Evolutionary conservation across 352 stramenopile species (phyloP).

Genomic region (Globisporangium abappressorium): DNA sequence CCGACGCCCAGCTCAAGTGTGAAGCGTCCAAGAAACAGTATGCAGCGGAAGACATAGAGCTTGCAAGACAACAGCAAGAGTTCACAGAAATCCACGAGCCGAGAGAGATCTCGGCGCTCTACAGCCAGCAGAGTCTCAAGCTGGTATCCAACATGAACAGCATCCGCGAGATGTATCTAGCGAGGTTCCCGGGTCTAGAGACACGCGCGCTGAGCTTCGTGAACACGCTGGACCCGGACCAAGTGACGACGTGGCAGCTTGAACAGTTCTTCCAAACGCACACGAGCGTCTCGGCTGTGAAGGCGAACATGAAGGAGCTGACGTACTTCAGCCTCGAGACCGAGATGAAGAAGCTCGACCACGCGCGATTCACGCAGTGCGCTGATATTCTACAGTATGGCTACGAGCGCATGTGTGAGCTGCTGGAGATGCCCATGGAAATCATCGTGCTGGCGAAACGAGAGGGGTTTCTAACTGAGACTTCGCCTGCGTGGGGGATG

Average conservation of each 20-base stretch:
- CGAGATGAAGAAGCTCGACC: conserved; percentile 50
- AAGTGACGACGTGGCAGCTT: conserved; percentile 62
- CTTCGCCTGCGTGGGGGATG: not conserved
- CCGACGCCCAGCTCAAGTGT: conserved; percentile 17
- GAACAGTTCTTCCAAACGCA: conserved; percentile 56
- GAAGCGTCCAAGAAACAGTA: conserved; percentile 13
- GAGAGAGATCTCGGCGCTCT: conserved; percentile 56
- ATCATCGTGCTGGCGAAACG: conserved; percentile 23
- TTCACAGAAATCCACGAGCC: conserved; percentile 30
- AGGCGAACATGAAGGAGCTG: conserved; percentile 50
- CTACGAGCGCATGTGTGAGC: conserved; percentile 54
- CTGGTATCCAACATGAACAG: conserved; percentile 40
- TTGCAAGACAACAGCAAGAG: conserved; percentile 20
- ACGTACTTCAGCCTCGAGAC: conserved; percentile 47
- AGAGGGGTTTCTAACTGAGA: not conserved
- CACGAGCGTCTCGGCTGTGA: conserved; percentile 58
- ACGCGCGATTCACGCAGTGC: conserved; percentile 35
- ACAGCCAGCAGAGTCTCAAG: conserved; percentile 37
- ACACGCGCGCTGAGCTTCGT: conserved; percentile 59
- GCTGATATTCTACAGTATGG: conserved; percentile 60
- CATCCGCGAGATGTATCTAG: conserved; percentile 56
- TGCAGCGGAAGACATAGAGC: conserved; percentile 17
- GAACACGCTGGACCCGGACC: conserved; percentile 32
- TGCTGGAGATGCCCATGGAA: conserved; percentile 48
- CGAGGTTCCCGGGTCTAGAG: conserved; percentile 62